These are phyloP conservation scores for Sophora flavescens DNA, from an alignment of 306 rosid genomes.

Conservation along the genomic window DNA sequence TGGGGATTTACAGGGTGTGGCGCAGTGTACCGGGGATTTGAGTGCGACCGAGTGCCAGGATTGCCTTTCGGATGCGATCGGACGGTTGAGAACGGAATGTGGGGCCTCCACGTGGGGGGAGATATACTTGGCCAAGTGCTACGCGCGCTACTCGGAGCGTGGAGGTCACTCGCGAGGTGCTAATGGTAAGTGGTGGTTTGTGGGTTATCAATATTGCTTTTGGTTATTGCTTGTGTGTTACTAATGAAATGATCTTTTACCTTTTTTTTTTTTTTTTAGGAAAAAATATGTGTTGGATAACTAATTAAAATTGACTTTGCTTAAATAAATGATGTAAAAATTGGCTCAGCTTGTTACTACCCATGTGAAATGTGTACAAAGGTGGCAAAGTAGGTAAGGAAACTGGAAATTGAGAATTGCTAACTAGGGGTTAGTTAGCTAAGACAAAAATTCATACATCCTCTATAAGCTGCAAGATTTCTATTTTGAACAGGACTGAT, in stretches of 20 bases:
- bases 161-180: slow-evolving; percentile 52
- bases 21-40: slow-evolving; percentile 93
- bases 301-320: slow-evolving; percentile 30
- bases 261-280: background rate
- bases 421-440: too few species aligned
- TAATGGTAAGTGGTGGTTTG: slow-evolving; percentile 58
- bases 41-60: slow-evolving; percentile 82
- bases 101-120: slow-evolving; percentile 72
- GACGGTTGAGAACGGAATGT: slow-evolving; percentile 74
- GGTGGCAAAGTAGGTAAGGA: background rate
- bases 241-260: background rate
- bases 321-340: slow-evolving; percentile 14
- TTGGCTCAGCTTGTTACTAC: slow-evolving; percentile 28
- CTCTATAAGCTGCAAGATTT: too few species aligned
- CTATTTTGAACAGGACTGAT: too few species aligned
- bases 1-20: slow-evolving; percentile 59
- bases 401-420: slow-evolving; percentile 29
- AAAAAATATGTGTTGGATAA: background rate
- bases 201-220: background rate
- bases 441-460: too few species aligned
- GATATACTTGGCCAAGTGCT: slow-evolving; percentile 87
- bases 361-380: slow-evolving; percentile 19
- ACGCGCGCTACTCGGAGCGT: slow-evolving; percentile 72
- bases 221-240: background rate
- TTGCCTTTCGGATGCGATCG: slow-evolving; percentile 78